Percentiles rank a stretch among this genome's conserved stretches.
These are phyloP conservation scores for Solanum phureja DNA, from an alignment of 257 asterid genomes.

Conservation along the genomic window DNA sequence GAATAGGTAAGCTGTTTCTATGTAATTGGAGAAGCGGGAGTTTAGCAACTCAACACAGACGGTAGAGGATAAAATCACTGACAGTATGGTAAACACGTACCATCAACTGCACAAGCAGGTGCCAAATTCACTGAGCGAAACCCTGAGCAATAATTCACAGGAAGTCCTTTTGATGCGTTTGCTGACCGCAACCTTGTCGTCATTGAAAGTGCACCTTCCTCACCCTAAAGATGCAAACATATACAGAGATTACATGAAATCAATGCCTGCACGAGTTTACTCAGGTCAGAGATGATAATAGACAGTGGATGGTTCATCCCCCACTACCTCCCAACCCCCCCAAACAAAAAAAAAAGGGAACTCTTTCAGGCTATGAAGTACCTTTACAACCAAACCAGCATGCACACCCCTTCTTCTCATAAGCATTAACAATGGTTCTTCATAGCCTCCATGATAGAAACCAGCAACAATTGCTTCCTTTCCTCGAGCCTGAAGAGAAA, in stretches of 20 bases:
- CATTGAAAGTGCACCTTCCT: conserved; percentile 99
- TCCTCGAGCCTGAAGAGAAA: conserved; percentile 53
- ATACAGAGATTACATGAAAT: neutral
- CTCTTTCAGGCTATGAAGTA: conserved; percentile 5
- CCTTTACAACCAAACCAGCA: conserved; percentile 96
- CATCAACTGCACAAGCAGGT: conserved; percentile 56
- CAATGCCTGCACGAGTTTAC: neutral
- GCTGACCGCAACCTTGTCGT: conserved; percentile 69
- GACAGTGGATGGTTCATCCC: neutral
- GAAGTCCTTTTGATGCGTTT: conserved; percentile 79
- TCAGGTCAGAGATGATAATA: neutral
- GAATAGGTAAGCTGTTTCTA: neutral
- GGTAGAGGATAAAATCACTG: neutral
- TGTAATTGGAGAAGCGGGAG: neutral
- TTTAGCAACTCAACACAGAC: neutral
- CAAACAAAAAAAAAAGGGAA: too few relatives aligned
- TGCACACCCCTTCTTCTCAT: conserved; percentile 97
- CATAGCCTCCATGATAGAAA: conserved; percentile 90
- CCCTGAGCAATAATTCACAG: conserved; percentile 95
- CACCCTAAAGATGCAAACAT: conserved; percentile 51
- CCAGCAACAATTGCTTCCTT: conserved; percentile 93
- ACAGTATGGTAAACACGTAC: conserved; percentile 20
- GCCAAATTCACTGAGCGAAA: conserved; percentile 51
- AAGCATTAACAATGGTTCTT: conserved; percentile 90
- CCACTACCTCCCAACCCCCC: neutral